These are phyloP conservation scores for Ceratocystis cacaofunesta DNA, from an alignment of 2,329 filamentous ascomycete genomes.

Conservation along the genomic window DNA sequence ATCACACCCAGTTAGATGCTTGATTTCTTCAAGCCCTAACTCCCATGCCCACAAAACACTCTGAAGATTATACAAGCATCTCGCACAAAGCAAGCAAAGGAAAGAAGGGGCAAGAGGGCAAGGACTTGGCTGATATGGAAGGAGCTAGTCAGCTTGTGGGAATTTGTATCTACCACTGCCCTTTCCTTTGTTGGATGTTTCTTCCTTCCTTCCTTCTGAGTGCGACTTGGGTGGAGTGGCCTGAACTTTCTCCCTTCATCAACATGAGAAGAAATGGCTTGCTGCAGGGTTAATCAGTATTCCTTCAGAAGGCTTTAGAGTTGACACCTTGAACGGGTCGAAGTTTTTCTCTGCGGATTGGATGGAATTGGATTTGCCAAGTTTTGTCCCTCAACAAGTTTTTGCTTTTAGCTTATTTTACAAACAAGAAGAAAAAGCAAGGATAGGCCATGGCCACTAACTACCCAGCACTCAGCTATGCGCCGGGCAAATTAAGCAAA, in stretches of 20 bases:
- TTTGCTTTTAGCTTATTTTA: neutral
- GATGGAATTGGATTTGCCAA: neutral
- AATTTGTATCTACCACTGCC: neutral
- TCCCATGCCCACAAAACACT: neutral
- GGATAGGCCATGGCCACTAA: neutral
- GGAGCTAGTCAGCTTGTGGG: neutral
- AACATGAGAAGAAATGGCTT: too few species aligned
- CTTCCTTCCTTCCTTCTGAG: neutral
- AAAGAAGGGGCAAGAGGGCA: neutral
- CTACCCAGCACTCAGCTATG: too few species aligned
- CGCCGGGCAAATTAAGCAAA: too few species aligned
- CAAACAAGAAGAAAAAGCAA: neutral
- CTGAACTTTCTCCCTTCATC: too few species aligned
- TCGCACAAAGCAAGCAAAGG: neutral
- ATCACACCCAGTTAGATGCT: neutral
- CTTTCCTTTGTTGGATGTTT: neutral
- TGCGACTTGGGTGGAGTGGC: too few species aligned
- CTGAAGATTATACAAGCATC: neutral
- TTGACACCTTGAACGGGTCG: neutral
- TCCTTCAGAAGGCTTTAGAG: neutral
- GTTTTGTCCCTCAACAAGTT: neutral
- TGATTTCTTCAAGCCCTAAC: neutral
- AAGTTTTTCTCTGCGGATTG: neutral
- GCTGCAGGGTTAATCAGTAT: too few species aligned
- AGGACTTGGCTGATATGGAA: neutral